Evolutionary conservation across 306 rosid genomes (phyloP).

Genomic region (Corylus avellana): DNA sequence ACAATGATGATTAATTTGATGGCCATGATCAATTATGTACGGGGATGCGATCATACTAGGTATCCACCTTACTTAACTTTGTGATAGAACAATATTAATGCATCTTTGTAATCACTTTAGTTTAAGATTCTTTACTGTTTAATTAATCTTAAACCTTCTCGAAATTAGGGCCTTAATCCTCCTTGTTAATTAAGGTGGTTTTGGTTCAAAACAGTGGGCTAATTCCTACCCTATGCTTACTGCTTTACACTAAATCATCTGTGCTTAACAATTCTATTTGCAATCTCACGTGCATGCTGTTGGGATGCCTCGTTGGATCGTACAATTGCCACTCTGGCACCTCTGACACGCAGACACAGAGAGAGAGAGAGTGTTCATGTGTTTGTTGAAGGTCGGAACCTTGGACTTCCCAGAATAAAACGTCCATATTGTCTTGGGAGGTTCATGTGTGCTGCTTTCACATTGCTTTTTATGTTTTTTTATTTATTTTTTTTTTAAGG

Average conservation of each 20-base stretch:
- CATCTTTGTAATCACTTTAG: conserved; percentile 5
- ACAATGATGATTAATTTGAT: not conserved
- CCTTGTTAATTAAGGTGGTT: not conserved
- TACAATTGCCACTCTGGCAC: not conserved
- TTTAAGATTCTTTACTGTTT: not conserved
- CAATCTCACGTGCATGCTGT: not conserved
- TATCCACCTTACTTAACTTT: not conserved
- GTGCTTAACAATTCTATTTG: conserved; percentile 16
- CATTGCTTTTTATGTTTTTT: not conserved
- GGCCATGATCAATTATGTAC: not conserved
- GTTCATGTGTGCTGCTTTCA: not conserved
- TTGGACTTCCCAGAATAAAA: not conserved
- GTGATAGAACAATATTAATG: not conserved
- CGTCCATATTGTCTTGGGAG: not conserved
- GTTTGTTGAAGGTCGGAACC: not conserved
- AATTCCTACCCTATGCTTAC: conserved; percentile 11
- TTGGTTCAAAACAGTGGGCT: conserved; percentile 53
- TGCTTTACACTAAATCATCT: not conserved
- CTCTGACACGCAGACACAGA: not conserved
- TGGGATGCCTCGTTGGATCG: not conserved
- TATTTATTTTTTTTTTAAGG: too few species aligned
- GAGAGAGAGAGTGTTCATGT: not conserved
- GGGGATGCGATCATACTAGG: conserved; percentile 10
- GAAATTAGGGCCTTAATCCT: conserved; percentile 15
- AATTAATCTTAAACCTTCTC: not conserved